phyloP scores from a whole-genome alignment of 441 rosid genomes.

The Erodium texanum region DNA sequence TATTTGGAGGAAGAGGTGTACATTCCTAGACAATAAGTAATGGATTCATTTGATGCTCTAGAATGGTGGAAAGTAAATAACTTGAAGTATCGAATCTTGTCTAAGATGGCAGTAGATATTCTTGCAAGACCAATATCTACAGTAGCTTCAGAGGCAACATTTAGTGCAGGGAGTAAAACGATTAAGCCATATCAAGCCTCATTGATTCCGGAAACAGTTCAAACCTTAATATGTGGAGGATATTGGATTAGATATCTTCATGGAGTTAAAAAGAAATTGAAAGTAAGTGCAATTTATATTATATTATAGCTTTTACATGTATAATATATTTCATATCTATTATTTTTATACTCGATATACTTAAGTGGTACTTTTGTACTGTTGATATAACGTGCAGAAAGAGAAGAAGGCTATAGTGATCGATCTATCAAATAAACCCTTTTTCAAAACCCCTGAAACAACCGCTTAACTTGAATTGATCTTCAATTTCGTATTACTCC shows the following conservation, averaged over 20 bases:
- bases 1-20: neutral
- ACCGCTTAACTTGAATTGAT: too few species aligned
- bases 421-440: too few species aligned
- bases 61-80: slow-evolving; percentile 7
- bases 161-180: neutral
- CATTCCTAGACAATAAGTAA: neutral
- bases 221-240: neutral
- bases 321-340: too few species aligned
- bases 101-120: neutral
- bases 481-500: too few species aligned
- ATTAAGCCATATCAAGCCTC: neutral
- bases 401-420: too few species aligned
- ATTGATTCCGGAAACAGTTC: neutral
- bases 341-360: too few species aligned
- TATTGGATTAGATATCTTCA: neutral
- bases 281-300: neutral
- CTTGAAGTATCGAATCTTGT: neutral
- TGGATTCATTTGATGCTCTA: slow-evolving; percentile 5
- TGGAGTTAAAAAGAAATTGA: neutral
- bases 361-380: too few species aligned
- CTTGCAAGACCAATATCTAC: slow-evolving; percentile 5
- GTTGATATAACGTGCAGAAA: too few species aligned
- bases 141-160: neutral
- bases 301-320: too few species aligned
- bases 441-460: too few species aligned